Conservation (phyloP, 305 asterid species). For the Coffea humblotiana region DNA sequence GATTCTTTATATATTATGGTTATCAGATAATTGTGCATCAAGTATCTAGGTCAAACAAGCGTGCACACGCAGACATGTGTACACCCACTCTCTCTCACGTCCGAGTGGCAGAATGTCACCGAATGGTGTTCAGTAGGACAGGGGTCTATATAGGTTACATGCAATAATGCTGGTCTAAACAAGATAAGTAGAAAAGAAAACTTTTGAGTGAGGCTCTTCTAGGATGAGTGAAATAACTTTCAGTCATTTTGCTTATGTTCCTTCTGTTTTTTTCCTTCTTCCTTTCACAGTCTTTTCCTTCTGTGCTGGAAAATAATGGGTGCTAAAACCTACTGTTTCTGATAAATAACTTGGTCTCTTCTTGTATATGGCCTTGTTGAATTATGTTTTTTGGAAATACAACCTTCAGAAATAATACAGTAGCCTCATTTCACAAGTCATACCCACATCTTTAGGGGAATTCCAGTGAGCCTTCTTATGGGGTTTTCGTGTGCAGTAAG, state of each 20-base stretch:
- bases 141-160: background rate
- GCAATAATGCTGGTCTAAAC: background rate
- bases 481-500: background rate
- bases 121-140: background rate
- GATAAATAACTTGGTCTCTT: background rate
- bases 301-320: background rate
- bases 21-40: background rate
- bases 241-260: background rate
- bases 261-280: background rate
- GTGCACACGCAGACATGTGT: accelerated
- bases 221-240: background rate
- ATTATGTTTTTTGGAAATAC: background rate
- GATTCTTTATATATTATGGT: background rate
- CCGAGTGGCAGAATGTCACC: background rate
- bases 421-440: background rate
- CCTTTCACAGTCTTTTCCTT: background rate
- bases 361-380: background rate
- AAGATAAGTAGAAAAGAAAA: background rate
- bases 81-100: background rate
- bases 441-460: background rate
- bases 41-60: background rate
- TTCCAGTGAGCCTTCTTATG: background rate
- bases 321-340: background rate
- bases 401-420: background rate
- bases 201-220: background rate